Evolutionary conservation across 768 basidiomycete species (phyloP).

Genomic region (Russula foetens): DNA sequence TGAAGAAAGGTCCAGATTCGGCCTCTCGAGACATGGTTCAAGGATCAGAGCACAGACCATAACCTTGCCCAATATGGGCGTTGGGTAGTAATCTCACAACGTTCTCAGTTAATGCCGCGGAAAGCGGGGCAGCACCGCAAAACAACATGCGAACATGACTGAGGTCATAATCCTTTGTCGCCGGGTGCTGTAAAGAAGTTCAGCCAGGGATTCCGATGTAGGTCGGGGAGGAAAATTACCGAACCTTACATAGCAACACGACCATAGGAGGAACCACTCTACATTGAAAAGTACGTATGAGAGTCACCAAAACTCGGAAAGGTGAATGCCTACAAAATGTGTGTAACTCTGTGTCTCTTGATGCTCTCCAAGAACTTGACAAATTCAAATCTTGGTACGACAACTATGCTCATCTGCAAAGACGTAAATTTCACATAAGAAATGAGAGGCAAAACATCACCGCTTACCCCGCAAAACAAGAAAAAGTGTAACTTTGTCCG

Average conservation of each 20-base stretch:
- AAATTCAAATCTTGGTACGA: conserved; percentile 29
- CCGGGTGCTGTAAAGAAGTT: conserved; percentile 22
- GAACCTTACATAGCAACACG: conserved; percentile 28
- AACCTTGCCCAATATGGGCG: conserved; percentile 52
- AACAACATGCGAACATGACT: conserved; percentile 23
- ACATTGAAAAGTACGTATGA: background rate
- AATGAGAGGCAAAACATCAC: too few species aligned
- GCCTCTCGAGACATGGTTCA: background rate
- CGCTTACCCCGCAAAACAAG: conserved; percentile 23
- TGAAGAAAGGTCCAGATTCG: conserved; percentile 22
- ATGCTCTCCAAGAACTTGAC: conserved; percentile 28
- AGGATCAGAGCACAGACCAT: conserved; percentile 31
- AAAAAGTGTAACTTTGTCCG: conserved; percentile 25
- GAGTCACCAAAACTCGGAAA: background rate
- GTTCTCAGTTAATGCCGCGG: conserved; percentile 30
- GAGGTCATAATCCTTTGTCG: conserved; percentile 27
- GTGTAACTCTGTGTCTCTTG: conserved; percentile 26
- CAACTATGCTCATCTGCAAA: conserved; percentile 26
- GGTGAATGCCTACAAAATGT: conserved; percentile 25
- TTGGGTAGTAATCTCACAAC: conserved; percentile 43
- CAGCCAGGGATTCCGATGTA: background rate
- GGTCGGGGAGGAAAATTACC: background rate
- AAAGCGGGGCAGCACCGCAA: conserved; percentile 32
- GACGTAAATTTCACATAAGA: background rate
- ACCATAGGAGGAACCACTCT: conserved; percentile 27